Percentiles rank a stretch among this genome's conserved stretches.
phyloP scores from a whole-genome alignment of 1,284 basidiomycete genomes.

The Pterulicium gracile region DNA sequence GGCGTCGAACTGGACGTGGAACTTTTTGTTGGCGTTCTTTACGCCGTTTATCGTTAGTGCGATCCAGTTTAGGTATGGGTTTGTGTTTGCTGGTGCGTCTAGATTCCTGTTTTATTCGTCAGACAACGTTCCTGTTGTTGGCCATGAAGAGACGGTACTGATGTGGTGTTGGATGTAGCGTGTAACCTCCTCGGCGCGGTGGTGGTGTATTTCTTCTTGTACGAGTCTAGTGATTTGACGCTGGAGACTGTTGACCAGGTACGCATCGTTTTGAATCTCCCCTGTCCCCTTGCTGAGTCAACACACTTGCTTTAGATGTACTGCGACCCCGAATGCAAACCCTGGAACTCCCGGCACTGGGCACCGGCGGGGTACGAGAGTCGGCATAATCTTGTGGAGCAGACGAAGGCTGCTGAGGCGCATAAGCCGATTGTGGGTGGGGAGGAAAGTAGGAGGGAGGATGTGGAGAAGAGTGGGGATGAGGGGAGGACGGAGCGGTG shows the following conservation, averaged over 20 bases:
- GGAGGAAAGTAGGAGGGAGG: not conserved
- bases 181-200: conserved; percentile 51
- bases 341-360: conserved; percentile 55
- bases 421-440: conserved; percentile 17
- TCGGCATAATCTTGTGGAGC: conserved; percentile 29
- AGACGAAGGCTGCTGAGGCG: conserved; percentile 21
- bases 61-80: conserved; percentile 62
- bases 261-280: conserved; percentile 10
- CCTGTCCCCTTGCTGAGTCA: conserved; percentile 2
- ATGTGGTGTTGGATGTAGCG: conserved; percentile 14
- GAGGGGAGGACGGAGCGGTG: no score
- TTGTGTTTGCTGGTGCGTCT: conserved; percentile 53
- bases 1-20: conserved; percentile 50
- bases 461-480: conserved; percentile 1
- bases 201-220: conserved; percentile 70
- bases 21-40: conserved; percentile 72
- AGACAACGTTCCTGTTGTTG: not conserved
- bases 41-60: conserved; percentile 51
- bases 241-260: conserved; percentile 62
- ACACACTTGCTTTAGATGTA: conserved; percentile 47
- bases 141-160: not conserved
- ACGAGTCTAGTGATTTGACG: conserved; percentile 61
- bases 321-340: conserved; percentile 53
- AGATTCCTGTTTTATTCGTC: not conserved
- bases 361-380: conserved; percentile 38